Conservation (phyloP, 768 basidiomycete genomes). For the Podaxis carcinomalis region DNA sequence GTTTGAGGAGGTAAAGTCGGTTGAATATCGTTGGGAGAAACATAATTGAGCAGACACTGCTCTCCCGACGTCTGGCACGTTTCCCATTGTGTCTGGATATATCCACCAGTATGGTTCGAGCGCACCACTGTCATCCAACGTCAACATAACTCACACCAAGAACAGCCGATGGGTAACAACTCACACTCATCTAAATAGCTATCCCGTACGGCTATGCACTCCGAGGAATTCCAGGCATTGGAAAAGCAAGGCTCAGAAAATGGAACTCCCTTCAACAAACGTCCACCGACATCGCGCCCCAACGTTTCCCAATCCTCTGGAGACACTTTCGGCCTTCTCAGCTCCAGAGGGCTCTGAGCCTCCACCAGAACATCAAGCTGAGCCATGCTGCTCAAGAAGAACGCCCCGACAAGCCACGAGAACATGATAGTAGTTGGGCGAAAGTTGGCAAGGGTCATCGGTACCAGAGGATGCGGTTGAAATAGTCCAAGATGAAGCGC, state of each 20-base stretch:
- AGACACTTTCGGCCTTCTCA: not conserved
- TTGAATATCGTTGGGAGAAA: constrained; percentile 23
- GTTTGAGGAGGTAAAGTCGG: constrained; percentile 22
- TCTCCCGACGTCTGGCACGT: constrained; percentile 44
- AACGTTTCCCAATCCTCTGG: constrained; percentile 15
- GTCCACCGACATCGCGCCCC: constrained; percentile 13
- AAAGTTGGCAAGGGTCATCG: not conserved
- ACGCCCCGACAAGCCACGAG: not conserved
- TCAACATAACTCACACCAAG: not conserved
- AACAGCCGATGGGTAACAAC: not conserved
- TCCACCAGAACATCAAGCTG: not conserved
- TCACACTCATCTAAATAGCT: constrained; percentile 18
- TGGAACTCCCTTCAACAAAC: constrained; percentile 12
- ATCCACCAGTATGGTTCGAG: constrained; percentile 14
- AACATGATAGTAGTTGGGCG: not conserved
- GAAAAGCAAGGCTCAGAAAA: constrained; percentile 20
- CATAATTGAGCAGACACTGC: constrained; percentile 44
- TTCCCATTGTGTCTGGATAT: constrained; percentile 43
- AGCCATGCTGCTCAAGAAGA: not conserved
- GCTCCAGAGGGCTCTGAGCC: not conserved
- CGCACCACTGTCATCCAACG: constrained; percentile 10
- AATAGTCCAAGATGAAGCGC: not conserved
- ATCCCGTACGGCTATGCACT: constrained; percentile 10
- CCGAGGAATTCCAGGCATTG: constrained; percentile 12
- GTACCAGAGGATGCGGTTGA: not conserved